Evolutionary conservation across 257 asterid genomes (phyloP).

Genomic region (Ilex asprella): DNA sequence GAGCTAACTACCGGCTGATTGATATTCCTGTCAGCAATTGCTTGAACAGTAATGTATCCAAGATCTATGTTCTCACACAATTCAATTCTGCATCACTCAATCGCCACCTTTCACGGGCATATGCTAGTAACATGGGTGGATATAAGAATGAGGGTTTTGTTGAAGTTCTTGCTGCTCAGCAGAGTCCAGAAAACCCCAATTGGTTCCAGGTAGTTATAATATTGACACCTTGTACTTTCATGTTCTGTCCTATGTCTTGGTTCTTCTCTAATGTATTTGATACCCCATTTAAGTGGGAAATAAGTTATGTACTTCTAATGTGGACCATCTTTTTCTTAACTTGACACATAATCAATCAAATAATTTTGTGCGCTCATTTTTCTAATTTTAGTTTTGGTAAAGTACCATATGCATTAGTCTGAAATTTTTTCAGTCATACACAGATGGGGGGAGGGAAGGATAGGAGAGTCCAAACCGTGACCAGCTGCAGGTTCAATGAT

Average conservation of each 20-base stretch:
- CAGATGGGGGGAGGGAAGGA: too few relatives aligned
- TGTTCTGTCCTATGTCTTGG: not conserved
- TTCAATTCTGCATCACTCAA: conserved; percentile 95
- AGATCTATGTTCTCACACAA: conserved; percentile 92
- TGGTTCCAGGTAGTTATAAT: conserved; percentile 78
- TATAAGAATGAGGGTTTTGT: conserved; percentile 90
- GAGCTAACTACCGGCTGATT: conserved; percentile 86
- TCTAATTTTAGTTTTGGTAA: too few relatives aligned
- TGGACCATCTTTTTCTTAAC: too few relatives aligned
- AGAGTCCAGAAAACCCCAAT: conserved; percentile 93
- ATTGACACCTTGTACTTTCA: conserved; percentile 1
- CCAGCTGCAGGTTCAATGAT: too few relatives aligned
- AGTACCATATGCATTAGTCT: too few relatives aligned
- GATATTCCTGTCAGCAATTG: conserved; percentile 98
- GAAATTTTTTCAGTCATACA: too few relatives aligned
- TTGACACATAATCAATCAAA: too few relatives aligned
- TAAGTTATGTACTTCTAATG: too few relatives aligned
- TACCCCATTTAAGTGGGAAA: not conserved
- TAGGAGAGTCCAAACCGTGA: too few relatives aligned
- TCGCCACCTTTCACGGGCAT: conserved; percentile 91
- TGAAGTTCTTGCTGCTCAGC: conserved; percentile 99
- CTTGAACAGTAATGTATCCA: conserved; percentile 81
- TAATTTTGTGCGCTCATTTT: too few relatives aligned
- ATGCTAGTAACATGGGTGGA: conserved; percentile 89
- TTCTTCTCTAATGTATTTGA: too few relatives aligned